Percentiles rank a stretch among this genome's conserved stretches.
Conservation (phyloP, 2,329 filamentous ascomycete genomes). For the Neofusicoccum parvum region DNA sequence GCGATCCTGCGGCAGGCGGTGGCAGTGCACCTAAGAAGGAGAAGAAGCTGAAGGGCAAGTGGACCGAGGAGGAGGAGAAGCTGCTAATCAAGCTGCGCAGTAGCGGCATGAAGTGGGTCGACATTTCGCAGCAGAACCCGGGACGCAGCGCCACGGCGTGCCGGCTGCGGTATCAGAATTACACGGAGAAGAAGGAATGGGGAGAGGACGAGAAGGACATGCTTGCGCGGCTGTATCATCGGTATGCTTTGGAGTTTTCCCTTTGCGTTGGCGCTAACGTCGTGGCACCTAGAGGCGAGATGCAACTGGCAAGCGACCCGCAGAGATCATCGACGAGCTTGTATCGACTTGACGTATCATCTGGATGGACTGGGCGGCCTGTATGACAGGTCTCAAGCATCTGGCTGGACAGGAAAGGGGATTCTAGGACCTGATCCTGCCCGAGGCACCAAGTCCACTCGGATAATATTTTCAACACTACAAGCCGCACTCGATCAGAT, state of each 20-base stretch:
- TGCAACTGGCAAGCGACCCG: constrained; percentile 38
- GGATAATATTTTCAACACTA: background rate
- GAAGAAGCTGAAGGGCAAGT: constrained; percentile 71
- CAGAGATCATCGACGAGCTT: constrained; percentile 11
- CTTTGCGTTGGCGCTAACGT: constrained; percentile 6
- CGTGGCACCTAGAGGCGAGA: constrained; percentile 1
- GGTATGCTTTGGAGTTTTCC: constrained; percentile 57
- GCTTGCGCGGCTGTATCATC: constrained; percentile 89
- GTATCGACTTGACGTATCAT: background rate
- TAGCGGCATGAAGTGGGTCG: constrained; percentile 97
- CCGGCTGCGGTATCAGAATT: constrained; percentile 94
- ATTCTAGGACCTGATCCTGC: background rate
- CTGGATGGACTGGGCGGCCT: background rate
- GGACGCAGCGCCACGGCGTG: constrained; percentile 94
- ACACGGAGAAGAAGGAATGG: constrained; percentile 86
- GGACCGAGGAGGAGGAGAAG: constrained; percentile 92
- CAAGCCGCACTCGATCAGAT: background rate
- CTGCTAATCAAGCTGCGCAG: constrained; percentile 89
- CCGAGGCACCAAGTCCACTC: background rate
- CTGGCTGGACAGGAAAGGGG: background rate
- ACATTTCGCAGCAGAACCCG: constrained; percentile 88
- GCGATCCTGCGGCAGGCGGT: constrained; percentile 25
- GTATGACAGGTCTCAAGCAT: background rate
- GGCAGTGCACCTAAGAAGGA: constrained; percentile 38
- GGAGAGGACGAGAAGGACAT: constrained; percentile 99